phyloP scores from a whole-genome alignment of 768 basidiomycete genomes.

The Mrakia hoshinonis region DNA sequence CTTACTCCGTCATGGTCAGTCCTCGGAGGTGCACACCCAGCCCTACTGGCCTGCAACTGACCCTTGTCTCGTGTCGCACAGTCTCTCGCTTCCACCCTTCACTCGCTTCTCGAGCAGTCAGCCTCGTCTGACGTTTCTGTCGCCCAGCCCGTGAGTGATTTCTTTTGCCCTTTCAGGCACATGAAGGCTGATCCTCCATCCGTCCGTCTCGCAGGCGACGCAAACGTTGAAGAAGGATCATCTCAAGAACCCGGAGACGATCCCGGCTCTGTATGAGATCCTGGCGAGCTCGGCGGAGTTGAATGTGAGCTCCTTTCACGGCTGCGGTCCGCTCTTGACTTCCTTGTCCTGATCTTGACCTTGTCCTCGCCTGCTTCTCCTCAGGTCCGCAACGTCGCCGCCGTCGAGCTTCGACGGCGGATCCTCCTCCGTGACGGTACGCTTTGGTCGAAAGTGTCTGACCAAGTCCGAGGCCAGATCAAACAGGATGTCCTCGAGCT shows the following conservation, averaged over 20 bases:
- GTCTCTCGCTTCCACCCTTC: not conserved
- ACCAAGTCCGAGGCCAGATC: too few relatives aligned
- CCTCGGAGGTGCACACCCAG: too few relatives aligned
- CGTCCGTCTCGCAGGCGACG: conserved; percentile 57
- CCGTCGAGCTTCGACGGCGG: too few relatives aligned
- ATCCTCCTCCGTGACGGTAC: too few relatives aligned
- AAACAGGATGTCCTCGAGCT: not conserved
- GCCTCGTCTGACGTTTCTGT: not conserved
- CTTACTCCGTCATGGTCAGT: too few relatives aligned
- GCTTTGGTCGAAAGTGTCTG: too few relatives aligned
- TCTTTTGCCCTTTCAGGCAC: not conserved
- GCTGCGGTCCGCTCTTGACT: not conserved
- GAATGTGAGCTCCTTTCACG: conserved; percentile 51
- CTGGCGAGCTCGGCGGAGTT: conserved; percentile 74
- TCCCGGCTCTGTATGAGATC: conserved; percentile 80
- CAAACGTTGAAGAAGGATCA: conserved; percentile 80
- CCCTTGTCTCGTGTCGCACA: not conserved
- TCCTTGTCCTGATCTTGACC: too few relatives aligned
- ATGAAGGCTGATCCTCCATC: too few relatives aligned
- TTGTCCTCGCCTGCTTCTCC: not conserved
- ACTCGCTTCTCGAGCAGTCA: not conserved
- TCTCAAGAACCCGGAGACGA: conserved; percentile 83
- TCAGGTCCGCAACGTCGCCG: too few relatives aligned
- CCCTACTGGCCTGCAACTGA: not conserved
- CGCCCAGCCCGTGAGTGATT: not conserved